Evolutionary conservation across 2,329 filamentous ascomycete species (phyloP), one percentile per base, ranked within the genome.

Genomic region (Exophiala bonariae): DNA sequence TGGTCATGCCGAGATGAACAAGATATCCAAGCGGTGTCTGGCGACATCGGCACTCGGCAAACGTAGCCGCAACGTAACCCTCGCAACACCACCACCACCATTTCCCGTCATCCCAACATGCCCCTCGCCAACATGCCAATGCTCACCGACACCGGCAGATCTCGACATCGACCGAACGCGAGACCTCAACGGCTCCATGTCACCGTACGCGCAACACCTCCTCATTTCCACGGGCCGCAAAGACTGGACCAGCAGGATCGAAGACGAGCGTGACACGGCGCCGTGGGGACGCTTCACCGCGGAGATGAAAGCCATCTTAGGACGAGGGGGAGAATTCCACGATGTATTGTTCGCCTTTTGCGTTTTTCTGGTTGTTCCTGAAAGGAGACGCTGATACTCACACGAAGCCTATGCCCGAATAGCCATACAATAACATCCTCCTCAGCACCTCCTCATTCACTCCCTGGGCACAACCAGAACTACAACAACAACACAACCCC

Each of bases 341-440:
- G 82, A 89, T 75, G 86, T 85, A 66, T 69, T 48, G 48, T 34
- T 5, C 17, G 17, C 32, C 6, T 34, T 14, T 7, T 34, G 6
- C 13, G 6, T 34, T 34, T n/a, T 14, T 14, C 32, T 34, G 13
- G 32, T 14, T 26, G 23, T 26, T 11, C 32, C 17, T 34, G 8
- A n/a, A 18, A 7, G 20, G 7, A 18, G 20, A 37, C 11, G 44
- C 52, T 55, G 49, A 55, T n/a, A n/a, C 49, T 52, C 44, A 55
- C 52, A 52, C 52, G 37, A 54, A 45, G 28, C 39, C 30, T 43
- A 39, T 37, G n/a, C 31, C 48, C 19, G 32, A 34, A 41, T 59
- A 96, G 88, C 89, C 90, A 26, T 95, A 86, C 66, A 87, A 91
- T 68, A 88, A 91, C 64, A 70, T 95, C 47, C 79, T 89, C 19